Conservation (phyloP, 768 basidiomycete species). For the Kwoniella dendrophila region DNA sequence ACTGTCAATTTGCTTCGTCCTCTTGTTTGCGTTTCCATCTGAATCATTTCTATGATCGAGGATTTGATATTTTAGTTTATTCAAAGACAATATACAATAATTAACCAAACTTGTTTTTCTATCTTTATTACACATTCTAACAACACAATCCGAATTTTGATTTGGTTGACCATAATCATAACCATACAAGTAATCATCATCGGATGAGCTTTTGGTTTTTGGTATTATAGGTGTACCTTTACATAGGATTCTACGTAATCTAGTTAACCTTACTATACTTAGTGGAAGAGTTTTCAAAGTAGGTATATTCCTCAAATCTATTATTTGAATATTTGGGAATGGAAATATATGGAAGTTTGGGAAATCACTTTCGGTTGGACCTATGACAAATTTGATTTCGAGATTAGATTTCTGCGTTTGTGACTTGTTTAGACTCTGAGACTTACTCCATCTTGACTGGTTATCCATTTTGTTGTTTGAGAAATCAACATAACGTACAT, state of each 20-base stretch:
- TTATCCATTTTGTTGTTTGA: slow-evolving; percentile 13
- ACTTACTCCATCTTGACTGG: neutral
- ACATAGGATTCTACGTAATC: neutral
- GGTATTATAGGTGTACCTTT: neutral
- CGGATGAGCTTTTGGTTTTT: neutral
- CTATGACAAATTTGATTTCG: neutral
- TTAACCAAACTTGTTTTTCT: slow-evolving; percentile 1
- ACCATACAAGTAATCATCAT: neutral
- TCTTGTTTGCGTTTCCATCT: neutral
- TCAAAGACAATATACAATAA: neutral
- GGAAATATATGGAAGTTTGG: slow-evolving; percentile 3
- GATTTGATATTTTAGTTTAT: neutral
- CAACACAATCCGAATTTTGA: neutral
- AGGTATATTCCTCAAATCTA: slow-evolving; percentile 13
- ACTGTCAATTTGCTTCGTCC: too few relatives aligned
- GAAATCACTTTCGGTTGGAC: neutral
- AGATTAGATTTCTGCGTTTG: neutral
- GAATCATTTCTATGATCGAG: neutral
- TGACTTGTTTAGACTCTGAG: neutral
- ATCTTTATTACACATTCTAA: neutral
- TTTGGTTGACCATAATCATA: neutral
- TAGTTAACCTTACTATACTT: neutral
- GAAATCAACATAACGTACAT: slow-evolving; percentile 13
- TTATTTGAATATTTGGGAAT: slow-evolving; percentile 15
- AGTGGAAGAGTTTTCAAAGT: slow-evolving; percentile 15